Percentiles rank a stretch among this genome's conserved stretches.
Conservation (phyloP, 139 green algal genomes). For the Tetradesmus obliquus region DNA sequence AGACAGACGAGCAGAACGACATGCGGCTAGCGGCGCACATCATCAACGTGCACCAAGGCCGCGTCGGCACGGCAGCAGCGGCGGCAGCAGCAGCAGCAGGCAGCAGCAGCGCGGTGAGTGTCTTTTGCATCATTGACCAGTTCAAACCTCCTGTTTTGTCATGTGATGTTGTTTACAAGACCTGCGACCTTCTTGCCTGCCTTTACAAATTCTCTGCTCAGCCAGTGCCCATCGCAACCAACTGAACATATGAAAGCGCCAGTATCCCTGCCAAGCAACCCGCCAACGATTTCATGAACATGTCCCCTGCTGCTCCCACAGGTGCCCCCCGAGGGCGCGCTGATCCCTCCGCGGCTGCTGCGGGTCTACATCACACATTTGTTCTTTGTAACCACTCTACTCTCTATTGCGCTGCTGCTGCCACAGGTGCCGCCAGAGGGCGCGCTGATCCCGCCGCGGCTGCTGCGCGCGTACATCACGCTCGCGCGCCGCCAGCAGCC, state of each 20-base stretch:
- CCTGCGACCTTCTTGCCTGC: background rate
- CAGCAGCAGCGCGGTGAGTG: constrained; percentile 24
- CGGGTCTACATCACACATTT: constrained; percentile 86
- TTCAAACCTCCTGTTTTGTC: background rate
- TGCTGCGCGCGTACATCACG: constrained; percentile 92
- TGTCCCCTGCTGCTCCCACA: background rate
- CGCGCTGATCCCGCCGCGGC: constrained; percentile 63
- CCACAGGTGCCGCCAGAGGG: background rate
- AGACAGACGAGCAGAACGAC: constrained; percentile 80
- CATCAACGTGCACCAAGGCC: constrained; percentile 87
- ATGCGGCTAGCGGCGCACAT: constrained; percentile 91
- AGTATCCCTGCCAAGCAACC: no score
- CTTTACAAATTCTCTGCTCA: no score
- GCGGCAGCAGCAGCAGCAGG: constrained; percentile 35
- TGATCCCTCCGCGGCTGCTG: constrained; percentile 75
- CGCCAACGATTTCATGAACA: no score
- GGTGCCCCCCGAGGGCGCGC: constrained; percentile 26
- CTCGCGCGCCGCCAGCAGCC: constrained; percentile 70
- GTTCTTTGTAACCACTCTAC: no score
- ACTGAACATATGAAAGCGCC: no score
- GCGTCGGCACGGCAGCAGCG: constrained; percentile 5
- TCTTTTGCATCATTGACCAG: background rate
- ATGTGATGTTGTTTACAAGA: background rate
- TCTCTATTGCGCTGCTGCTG: background rate
- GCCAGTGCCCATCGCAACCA: no score